Base-by-base conservation (phyloP, 108 stramenopile species). In the Seminavis robusta region DNA sequence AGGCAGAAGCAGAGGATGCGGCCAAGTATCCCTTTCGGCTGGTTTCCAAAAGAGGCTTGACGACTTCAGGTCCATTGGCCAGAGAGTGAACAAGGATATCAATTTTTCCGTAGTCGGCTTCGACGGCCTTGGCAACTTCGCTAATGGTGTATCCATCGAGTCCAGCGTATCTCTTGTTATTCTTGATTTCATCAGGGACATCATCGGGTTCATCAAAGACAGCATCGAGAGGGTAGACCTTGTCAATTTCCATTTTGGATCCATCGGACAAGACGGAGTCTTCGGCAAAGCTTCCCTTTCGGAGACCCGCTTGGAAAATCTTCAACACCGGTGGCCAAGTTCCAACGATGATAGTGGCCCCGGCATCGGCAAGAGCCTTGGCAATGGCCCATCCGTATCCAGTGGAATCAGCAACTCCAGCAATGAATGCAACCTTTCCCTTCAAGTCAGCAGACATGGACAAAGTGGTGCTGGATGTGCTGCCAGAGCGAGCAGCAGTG, bases 331-430 rank as follows among this genome's bases (percentile, higher is more conserved):
- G 97, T 16, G 97, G 97, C 97, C 97, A 98, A 13, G 97, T 98
- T 57, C 97, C 97, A 48, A 98, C 92, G 54, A 96, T 86, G 49
- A 98, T 92, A 38, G 89, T 96, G 55, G 93, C 92, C 34, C 97
- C 97, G 27, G 95, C 95, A 59, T 92, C 88, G 34, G 97, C 95
- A 44, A 96, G 79, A 13, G 91, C 86, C 67, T 88, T 89, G 51
- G 94, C 84, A 61, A 98, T 98, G 38, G 97, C 97, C 97, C 97
- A 98, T 46, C 97, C 97, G 71, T 98, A 98, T 27, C 97, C 97
- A 30, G 91, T 91, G 28, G 95, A 94, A 65, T 98, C 97, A 16
- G 95, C 97, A 31, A 98, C 97, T 29, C 97, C 97, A 15, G 95
- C 97, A 59, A 98, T 62, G 55, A 98, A 98, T 19, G 95, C 95